These are phyloP conservation scores for Colletotrichum coccodes DNA, from an alignment of 2,329 filamentous ascomycete species.

Conservation along the genomic window DNA sequence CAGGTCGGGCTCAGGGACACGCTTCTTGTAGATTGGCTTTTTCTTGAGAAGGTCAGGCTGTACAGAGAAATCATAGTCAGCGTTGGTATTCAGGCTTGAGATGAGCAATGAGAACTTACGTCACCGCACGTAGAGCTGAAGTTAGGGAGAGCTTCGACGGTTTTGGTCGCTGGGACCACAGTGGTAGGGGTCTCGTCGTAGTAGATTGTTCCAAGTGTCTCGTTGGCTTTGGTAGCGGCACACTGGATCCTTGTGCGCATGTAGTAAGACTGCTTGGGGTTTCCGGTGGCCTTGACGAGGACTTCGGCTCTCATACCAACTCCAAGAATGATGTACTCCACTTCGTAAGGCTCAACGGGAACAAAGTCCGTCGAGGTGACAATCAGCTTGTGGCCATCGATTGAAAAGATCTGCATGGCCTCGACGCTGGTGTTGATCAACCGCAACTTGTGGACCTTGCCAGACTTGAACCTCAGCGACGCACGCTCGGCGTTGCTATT, in stretches of 20 bases:
- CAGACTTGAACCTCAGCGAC: slow-evolving; percentile 17
- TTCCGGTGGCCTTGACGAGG: slow-evolving; percentile 16
- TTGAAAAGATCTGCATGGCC: slow-evolving; percentile 28
- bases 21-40: slow-evolving; percentile 26
- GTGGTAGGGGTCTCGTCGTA: slow-evolving; percentile 4
- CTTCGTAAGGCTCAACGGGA: slow-evolving; percentile 27
- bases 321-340: slow-evolving; percentile 12
- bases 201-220: slow-evolving; percentile 2
- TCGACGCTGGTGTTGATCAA: slow-evolving; percentile 30
- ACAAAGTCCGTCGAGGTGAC: slow-evolving; percentile 24
- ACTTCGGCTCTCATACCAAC: slow-evolving; percentile 25
- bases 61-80: neutral
- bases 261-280: slow-evolving; percentile 9
- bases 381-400: slow-evolving; percentile 21
- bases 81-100: accelerated
- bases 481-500: slow-evolving; percentile 2
- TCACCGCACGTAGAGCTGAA: slow-evolving; percentile 7
- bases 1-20: slow-evolving; percentile 8
- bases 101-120: neutral
- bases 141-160: neutral
- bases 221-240: neutral
- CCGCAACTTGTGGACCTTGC: slow-evolving; percentile 25
- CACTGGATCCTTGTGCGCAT: slow-evolving; percentile 22
- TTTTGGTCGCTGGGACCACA: neutral
- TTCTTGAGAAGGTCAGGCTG: slow-evolving; percentile 3